Evolutionary conservation across 352 stramenopile species (phyloP).

Genomic region (Pythium dissimile): DNA sequence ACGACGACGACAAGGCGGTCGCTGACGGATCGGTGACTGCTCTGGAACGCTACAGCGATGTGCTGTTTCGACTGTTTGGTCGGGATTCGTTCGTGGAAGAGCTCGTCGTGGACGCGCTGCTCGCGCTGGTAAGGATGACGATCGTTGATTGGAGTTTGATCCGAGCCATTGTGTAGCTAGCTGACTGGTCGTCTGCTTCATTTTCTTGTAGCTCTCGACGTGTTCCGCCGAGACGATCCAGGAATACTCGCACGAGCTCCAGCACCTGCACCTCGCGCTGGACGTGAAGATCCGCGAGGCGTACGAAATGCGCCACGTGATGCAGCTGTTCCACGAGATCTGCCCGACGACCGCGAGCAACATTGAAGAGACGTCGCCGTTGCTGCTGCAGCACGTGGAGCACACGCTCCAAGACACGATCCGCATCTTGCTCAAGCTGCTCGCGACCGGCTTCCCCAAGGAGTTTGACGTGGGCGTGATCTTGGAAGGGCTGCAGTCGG

Average conservation of each 20-base stretch:
- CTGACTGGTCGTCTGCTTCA: not conserved
- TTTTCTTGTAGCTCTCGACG: slow-evolving; percentile 35
- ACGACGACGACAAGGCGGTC: not conserved
- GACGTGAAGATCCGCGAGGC: slow-evolving; percentile 65
- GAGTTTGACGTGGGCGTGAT: slow-evolving; percentile 83
- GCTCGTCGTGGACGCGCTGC: slow-evolving; percentile 58
- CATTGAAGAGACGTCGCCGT: slow-evolving; percentile 70
- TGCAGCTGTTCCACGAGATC: slow-evolving; percentile 71
- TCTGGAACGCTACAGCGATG: slow-evolving; percentile 28
- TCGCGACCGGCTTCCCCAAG: slow-evolving; percentile 77
- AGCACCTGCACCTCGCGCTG: slow-evolving; percentile 58
- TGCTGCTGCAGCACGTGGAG: slow-evolving; percentile 77
- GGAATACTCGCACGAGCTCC: slow-evolving; percentile 40
- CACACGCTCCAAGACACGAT: slow-evolving; percentile 71
- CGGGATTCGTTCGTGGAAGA: slow-evolving; percentile 65
- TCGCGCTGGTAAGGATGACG: slow-evolving; percentile 44
- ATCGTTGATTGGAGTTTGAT: no score
- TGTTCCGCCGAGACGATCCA: slow-evolving; percentile 57
- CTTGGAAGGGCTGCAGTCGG: slow-evolving; percentile 70
- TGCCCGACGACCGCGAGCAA: slow-evolving; percentile 62
- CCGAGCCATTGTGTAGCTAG: no score
- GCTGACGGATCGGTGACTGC: not conserved
- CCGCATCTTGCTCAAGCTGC: slow-evolving; percentile 70
- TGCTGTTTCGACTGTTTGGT: slow-evolving; percentile 64
- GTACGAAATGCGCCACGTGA: slow-evolving; percentile 74